Conservation (phyloP, 352 stramenopile species). For the Detonula confervacea region DNA sequence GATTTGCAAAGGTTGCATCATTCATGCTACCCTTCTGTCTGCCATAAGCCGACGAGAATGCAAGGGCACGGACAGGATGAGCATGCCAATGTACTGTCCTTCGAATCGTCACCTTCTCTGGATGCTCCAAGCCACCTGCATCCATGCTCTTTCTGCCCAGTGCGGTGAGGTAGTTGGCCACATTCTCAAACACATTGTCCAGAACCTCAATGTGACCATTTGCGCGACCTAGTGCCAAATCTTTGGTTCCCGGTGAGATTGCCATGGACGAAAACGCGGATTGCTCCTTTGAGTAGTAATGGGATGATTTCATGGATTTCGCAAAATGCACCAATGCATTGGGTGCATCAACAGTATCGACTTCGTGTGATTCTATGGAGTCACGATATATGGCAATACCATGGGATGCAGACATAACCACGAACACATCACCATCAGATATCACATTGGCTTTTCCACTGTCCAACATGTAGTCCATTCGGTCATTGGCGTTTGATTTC, state of each 20-base stretch:
- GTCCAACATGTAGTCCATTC: conserved; percentile 13
- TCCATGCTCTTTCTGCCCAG: not conserved
- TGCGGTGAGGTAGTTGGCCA: conserved; percentile 48
- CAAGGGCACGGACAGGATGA: conserved; percentile 68
- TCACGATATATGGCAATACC: conserved; percentile 49
- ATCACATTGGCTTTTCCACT: not conserved
- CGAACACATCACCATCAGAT: conserved; percentile 33
- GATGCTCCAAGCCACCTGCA: conserved; percentile 35
- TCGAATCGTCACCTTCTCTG: conserved; percentile 44
- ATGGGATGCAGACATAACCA: conserved; percentile 39
- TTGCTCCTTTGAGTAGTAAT: conserved; percentile 33
- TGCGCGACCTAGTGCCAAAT: conserved; percentile 70
- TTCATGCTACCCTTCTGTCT: not conserved
- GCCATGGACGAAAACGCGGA: conserved; percentile 39
- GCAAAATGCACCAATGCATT: conserved; percentile 47
- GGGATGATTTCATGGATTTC: conserved; percentile 4
- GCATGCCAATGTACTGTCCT: conserved; percentile 79
- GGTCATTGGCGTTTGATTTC: not conserved
- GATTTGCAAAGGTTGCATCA: conserved; percentile 23
- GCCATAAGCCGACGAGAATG: conserved; percentile 42
- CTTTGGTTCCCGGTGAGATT: conserved; percentile 58
- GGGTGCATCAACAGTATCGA: not conserved
- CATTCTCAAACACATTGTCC: conserved; percentile 63
- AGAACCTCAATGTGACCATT: conserved; percentile 72
- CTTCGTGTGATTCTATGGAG: not conserved